Conservation (phyloP, 768 basidiomycete species). For the Paxillus rubicundulus region DNA sequence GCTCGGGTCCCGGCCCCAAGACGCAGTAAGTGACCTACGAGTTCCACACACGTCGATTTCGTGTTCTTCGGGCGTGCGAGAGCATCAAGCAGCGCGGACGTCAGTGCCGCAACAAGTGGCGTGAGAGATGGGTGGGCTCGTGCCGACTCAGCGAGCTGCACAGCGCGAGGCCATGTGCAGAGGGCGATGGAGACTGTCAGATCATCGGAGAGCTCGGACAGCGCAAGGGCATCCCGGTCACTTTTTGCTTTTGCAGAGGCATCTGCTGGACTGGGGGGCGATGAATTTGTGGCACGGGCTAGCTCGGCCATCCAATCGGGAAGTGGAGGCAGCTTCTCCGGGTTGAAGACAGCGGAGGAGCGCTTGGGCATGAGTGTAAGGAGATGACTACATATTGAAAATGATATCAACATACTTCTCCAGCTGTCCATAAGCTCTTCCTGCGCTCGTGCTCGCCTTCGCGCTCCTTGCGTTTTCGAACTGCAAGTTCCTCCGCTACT, state of each 20-base stretch:
- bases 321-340: constrained; percentile 50
- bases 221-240: constrained; percentile 82
- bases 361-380: constrained; percentile 24
- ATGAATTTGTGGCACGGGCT: constrained; percentile 48
- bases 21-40: constrained; percentile 71
- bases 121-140: constrained; percentile 60
- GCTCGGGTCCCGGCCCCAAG: constrained; percentile 78
- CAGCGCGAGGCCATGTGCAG: constrained; percentile 85
- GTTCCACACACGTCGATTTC: constrained; percentile 67
- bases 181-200: constrained; percentile 88
- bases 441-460: constrained; percentile 90
- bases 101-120: constrained; percentile 63
- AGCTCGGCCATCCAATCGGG: constrained; percentile 80
- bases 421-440: constrained; percentile 64
- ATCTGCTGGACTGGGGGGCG: constrained; percentile 26
- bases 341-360: constrained; percentile 31
- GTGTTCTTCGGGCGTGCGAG: constrained; percentile 75
- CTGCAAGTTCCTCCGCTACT: constrained; percentile 87
- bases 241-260: constrained; percentile 68
- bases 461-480: constrained; percentile 88
- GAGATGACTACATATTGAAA: not conserved
- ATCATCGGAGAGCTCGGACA: constrained; percentile 89
- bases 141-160: constrained; percentile 84
- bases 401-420: constrained; percentile 36
- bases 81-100: constrained; percentile 65